Evolutionary conservation across 1,139 yeast species (phyloP), one percentile per base, ranked within the genome.

Genomic region (Saccharomyces hybrid): DNA sequence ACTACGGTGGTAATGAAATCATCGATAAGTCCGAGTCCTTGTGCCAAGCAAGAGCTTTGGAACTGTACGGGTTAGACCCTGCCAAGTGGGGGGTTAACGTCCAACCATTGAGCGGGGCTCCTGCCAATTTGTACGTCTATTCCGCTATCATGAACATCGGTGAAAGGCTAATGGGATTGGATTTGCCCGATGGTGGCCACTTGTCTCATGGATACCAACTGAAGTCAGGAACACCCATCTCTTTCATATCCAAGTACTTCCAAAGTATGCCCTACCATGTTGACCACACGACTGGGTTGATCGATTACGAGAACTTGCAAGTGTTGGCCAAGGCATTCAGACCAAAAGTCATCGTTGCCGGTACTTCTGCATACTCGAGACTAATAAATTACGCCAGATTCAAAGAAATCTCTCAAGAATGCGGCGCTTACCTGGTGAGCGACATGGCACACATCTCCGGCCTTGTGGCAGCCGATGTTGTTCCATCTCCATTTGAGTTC

Each of bases 381-480:
- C 77, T 88, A 61, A 84, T 91, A 65, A 97, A 91, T 75, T 91
- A 91, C 80, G 81, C 80, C 73, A 84, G 93, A 76, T 88, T 91
- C 86, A 83, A 83, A 67, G 79, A 84, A 67, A 91, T 91, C 63
- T 96, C 97, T 57, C 95, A 89, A 73, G 86, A 83, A 70, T 95
- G 91, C 61, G 96, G 96, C 58, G 97, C 97, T 52, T 90, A 89
- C 73, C 79, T 91, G 60, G 78, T 91, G 70, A 84, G 88, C 58
- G 98, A 91, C 72, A 91, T 91, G 97, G 97, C 98, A 51, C 98
- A 91, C 71, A 91, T 88, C 62, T 88, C 97, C 31, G 98, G 98
- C 63, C 78, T 91, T 62, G 89, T 91, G 58, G 86, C 97, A 59
- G 97, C 97, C 56, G 90, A 88, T 62, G 97, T 90, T 57, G 86